Evolutionary conservation across 2,329 filamentous ascomycete genomes (phyloP).

Genomic region (Sclerotinia minor): DNA sequence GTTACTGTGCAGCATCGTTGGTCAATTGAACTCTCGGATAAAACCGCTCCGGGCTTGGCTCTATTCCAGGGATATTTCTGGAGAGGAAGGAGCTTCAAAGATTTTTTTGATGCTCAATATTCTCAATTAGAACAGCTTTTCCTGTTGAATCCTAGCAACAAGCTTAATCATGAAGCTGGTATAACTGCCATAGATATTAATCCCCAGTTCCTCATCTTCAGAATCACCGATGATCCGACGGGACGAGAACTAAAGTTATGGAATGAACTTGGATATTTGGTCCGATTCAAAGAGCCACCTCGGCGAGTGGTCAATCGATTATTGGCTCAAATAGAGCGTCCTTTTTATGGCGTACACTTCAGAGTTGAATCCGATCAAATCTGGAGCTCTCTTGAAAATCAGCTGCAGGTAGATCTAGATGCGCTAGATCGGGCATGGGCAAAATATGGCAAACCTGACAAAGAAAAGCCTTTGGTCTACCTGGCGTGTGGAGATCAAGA

Average conservation of each 20-base stretch:
- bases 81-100: constrained; percentile 30
- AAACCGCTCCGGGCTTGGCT: constrained; percentile 36
- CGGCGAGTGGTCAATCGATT: constrained; percentile 37
- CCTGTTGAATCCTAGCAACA: constrained; percentile 23
- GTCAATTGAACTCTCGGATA: constrained; percentile 31
- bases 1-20: constrained; percentile 36
- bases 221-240: constrained; percentile 44
- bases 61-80: constrained; percentile 26
- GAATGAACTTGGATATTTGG: constrained; percentile 42
- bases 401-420: constrained; percentile 43
- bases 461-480: constrained; percentile 40
- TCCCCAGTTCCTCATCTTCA: constrained; percentile 42
- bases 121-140: constrained; percentile 25
- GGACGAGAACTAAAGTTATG: constrained; percentile 41
- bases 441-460: constrained; percentile 31
- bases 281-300: constrained; percentile 41
- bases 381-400: constrained; percentile 43
- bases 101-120: constrained; percentile 37
- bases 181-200: constrained; percentile 41
- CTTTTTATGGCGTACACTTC: constrained; percentile 44
- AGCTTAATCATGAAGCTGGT: constrained; percentile 31
- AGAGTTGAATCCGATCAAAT: constrained; percentile 44
- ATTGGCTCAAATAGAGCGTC: constrained; percentile 34
- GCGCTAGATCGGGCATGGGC: constrained; percentile 42
- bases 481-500: constrained; percentile 43